phyloP scores from a whole-genome alignment of 2,329 filamentous ascomycete species.

The Arthrobotrys entomopaga region DNA sequence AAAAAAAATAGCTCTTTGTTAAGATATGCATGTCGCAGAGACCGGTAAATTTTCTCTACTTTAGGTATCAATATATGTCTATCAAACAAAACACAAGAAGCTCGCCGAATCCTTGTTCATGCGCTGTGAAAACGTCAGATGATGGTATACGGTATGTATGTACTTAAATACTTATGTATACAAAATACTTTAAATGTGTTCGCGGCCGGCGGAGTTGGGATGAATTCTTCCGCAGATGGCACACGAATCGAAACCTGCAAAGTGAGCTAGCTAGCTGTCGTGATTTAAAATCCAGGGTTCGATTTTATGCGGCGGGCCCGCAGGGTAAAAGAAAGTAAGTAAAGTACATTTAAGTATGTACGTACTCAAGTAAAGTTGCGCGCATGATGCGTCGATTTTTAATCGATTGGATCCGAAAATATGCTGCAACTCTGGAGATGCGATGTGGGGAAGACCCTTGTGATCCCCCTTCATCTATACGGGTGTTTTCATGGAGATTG shows the following conservation, averaged over 20 bases:
- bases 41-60: too few relatives aligned
- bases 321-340: too few relatives aligned
- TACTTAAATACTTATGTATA: too few relatives aligned
- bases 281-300: constrained; percentile 12
- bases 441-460: constrained; percentile 45
- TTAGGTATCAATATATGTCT: too few relatives aligned
- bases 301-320: constrained; percentile 35
- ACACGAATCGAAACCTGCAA: too few relatives aligned
- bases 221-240: constrained; percentile 39
- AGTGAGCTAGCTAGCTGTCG: too few relatives aligned
- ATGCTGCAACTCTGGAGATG: constrained; percentile 49
- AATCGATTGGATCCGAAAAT: constrained; percentile 50
- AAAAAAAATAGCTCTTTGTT: constrained; percentile 18
- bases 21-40: background rate
- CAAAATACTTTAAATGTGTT: constrained; percentile 7
- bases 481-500: constrained; percentile 21
- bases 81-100: too few relatives aligned
- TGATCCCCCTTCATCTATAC: constrained; percentile 28
- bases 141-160: too few relatives aligned
- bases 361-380: constrained; percentile 16
- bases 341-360: too few relatives aligned
- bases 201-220: background rate
- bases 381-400: constrained; percentile 33
- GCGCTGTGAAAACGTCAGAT: constrained; percentile 31
- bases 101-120: too few relatives aligned